Conservation (phyloP, 352 stramenopile species). For the Phytophthora vignae region DNA sequence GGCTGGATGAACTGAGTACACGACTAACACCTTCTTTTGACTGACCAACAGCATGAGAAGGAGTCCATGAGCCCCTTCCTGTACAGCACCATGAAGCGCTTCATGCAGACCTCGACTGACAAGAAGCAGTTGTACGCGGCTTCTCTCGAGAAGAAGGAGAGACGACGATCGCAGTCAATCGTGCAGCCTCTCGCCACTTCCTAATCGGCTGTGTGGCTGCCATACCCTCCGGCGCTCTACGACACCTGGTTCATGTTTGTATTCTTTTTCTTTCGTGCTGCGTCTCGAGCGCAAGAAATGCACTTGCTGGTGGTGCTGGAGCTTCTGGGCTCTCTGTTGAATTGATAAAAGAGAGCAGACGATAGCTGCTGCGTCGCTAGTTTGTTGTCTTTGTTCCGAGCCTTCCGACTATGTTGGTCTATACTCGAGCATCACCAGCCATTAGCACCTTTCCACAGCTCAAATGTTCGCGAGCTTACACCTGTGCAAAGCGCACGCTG, state of each 20-base stretch:
- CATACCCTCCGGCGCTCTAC: background rate
- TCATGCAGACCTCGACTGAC: slow-evolving; percentile 73
- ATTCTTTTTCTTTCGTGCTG: slow-evolving; percentile 29
- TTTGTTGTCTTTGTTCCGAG: slow-evolving; percentile 24
- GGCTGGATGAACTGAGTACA: background rate
- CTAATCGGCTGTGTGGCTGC: slow-evolving; percentile 10
- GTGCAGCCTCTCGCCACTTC: slow-evolving; percentile 14
- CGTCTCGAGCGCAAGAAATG: slow-evolving; percentile 18
- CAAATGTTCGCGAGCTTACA: slow-evolving; percentile 16
- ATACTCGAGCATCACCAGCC: slow-evolving; percentile 13
- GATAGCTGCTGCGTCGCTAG: slow-evolving; percentile 22
- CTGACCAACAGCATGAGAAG: slow-evolving; percentile 59
- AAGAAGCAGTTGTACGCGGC: slow-evolving; percentile 74
- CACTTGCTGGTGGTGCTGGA: slow-evolving; percentile 20
- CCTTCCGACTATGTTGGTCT: slow-evolving; percentile 3
- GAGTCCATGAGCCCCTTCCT: slow-evolving; percentile 72
- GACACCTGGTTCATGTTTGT: slow-evolving; percentile 13
- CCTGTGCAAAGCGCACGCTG: slow-evolving; percentile 71
- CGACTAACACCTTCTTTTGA: slow-evolving; percentile 10
- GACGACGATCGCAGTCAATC: slow-evolving; percentile 31
- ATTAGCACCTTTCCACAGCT: slow-evolving; percentile 4
- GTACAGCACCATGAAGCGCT: slow-evolving; percentile 77
- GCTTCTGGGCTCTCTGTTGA: slow-evolving; percentile 12
- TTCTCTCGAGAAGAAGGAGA: slow-evolving; percentile 43
- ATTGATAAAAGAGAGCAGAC: slow-evolving; percentile 27